Conservation (phyloP, 306 rosid species). For the Malus orientalis region DNA sequence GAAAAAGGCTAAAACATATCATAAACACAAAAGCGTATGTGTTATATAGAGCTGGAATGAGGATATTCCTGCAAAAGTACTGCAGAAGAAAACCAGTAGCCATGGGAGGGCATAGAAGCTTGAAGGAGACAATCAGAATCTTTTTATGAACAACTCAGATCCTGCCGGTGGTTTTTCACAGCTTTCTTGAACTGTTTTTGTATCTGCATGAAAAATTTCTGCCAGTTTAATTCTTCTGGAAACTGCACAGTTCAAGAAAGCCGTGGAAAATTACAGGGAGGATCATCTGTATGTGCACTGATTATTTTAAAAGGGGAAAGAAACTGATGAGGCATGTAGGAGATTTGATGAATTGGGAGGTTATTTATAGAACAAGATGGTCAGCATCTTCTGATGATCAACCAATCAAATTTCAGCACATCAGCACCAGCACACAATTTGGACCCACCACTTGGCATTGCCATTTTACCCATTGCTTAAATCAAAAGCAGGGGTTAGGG, state of each 20-base stretch:
- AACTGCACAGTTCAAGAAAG: conserved; percentile 63
- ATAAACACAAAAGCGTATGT: background rate
- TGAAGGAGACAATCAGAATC: background rate
- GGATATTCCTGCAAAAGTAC: background rate
- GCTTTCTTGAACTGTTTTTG: conserved; percentile 43
- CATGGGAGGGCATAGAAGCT: background rate
- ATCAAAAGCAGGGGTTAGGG: background rate
- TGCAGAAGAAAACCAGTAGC: background rate
- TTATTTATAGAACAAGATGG: conserved; percentile 2
- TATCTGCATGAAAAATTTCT: conserved; percentile 11
- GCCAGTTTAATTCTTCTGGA: background rate
- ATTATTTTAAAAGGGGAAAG: background rate
- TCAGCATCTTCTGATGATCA: background rate
- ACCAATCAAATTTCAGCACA: background rate
- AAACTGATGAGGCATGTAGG: background rate
- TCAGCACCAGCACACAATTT: background rate
- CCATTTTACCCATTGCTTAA: background rate
- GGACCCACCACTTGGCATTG: conserved; percentile 14
- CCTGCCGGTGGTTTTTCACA: conserved; percentile 40
- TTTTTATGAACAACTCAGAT: conserved; percentile 16
- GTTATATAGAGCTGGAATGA: background rate
- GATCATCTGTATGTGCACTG: conserved; percentile 19
- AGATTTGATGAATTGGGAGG: background rate
- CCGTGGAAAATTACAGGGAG: conserved; percentile 58
- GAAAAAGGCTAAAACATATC: background rate